A percentile compares a stretch with the other conserved stretches of the same genome.
These are phyloP conservation scores for Cladophialophora psammophila DNA, from an alignment of 2,329 filamentous ascomycete genomes.

Conservation along the genomic window DNA sequence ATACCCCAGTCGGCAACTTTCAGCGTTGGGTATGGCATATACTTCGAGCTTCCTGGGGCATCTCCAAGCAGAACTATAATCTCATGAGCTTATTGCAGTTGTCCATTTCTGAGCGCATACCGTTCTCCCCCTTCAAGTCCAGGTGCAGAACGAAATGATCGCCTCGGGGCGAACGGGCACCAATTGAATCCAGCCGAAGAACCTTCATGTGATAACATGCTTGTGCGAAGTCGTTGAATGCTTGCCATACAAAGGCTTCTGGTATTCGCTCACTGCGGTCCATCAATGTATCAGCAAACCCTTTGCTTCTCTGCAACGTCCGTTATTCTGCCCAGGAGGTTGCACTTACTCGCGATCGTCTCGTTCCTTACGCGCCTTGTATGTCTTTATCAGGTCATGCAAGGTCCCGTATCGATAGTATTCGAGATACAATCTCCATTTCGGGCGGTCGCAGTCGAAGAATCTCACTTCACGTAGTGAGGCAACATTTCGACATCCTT, in stretches of 20 bases:
- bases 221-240: slow-evolving; percentile 28
- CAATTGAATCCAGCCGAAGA: slow-evolving; percentile 14
- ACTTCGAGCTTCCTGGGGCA: slow-evolving; percentile 8
- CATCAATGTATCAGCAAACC: not conserved
- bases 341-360: not conserved
- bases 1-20: slow-evolving; percentile 33
- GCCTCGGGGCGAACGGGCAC: slow-evolving; percentile 4
- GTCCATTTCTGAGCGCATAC: slow-evolving; percentile 8
- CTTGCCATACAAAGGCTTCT: slow-evolving; percentile 36
- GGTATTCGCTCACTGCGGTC: slow-evolving; percentile 25
- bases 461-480: slow-evolving; percentile 21
- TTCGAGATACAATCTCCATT: slow-evolving; percentile 33
- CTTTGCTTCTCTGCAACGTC: not conserved
- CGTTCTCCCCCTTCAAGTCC: slow-evolving; percentile 35
- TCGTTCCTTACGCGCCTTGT: slow-evolving; percentile 13
- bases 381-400: slow-evolving; percentile 22
- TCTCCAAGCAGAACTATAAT: slow-evolving; percentile 29
- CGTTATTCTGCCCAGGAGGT: not conserved
- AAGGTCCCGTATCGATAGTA: slow-evolving; percentile 29
- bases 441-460: slow-evolving; percentile 15
- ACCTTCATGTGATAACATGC: slow-evolving; percentile 30
- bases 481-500: slow-evolving; percentile 29
- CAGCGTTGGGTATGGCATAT: slow-evolving; percentile 29
- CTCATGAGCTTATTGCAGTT: not conserved
- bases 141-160: slow-evolving; percentile 30